These are phyloP conservation scores for Sambucus nigra DNA, from an alignment of 129 eudicot species.

Conservation along the genomic window DNA sequence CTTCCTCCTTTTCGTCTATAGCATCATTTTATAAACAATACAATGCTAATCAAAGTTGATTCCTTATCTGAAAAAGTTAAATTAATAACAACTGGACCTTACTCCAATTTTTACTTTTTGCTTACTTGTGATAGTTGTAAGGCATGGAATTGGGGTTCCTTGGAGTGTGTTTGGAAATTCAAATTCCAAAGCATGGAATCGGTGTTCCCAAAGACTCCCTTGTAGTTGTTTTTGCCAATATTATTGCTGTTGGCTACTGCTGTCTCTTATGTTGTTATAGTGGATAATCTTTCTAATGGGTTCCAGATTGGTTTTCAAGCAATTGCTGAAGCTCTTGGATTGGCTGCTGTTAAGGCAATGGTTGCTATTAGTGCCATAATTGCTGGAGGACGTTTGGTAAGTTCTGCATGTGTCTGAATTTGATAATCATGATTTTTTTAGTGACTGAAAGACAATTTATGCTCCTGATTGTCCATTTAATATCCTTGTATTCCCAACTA, in stretches of 20 bases:
- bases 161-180: too few relatives aligned
- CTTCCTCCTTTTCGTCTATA: background rate
- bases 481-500: background rate
- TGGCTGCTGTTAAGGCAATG: conserved; percentile 93
- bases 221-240: background rate
- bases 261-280: conserved; percentile 3
- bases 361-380: conserved; percentile 97
- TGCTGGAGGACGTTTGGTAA: conserved; percentile 99
- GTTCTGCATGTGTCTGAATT: conserved; percentile 9
- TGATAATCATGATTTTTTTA: background rate
- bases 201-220: too few relatives aligned
- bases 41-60: background rate
- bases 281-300: background rate
- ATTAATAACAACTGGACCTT: too few relatives aligned
- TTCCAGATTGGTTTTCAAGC: conserved; percentile 89
- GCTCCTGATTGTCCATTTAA: background rate
- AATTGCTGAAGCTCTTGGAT: conserved; percentile 98
- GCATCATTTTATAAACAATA: background rate
- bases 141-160: too few relatives aligned
- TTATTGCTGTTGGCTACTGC: conserved; percentile 2
- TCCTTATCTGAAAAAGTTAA: background rate
- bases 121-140: conserved; percentile 3
- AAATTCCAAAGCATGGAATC: too few relatives aligned
- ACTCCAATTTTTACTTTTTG: too few relatives aligned
- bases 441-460: conserved; percentile 8